Percentiles rank a stretch among this genome's conserved stretches.
Conservation (phyloP, 345 rosid species). For the Brassica napus region DNA sequence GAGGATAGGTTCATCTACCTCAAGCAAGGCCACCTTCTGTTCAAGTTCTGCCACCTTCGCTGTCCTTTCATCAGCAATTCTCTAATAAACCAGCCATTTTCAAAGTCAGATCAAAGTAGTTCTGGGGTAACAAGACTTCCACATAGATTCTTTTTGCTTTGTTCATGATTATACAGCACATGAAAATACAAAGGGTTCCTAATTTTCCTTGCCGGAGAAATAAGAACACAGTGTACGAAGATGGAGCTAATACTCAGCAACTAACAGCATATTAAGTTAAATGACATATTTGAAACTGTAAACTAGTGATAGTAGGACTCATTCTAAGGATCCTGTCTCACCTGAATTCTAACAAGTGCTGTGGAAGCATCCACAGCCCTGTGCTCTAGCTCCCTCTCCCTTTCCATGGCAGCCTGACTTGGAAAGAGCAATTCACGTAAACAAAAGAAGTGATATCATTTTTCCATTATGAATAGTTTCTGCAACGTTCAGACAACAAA, state of each 20-base stretch:
- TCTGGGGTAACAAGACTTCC: constrained; percentile 12
- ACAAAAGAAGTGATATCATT: constrained; percentile 7
- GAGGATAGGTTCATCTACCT: constrained; percentile 52
- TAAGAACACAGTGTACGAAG: background rate
- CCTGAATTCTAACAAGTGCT: constrained; percentile 96
- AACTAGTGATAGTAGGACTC: background rate
- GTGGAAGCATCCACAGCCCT: constrained; percentile 91
- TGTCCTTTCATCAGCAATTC: constrained; percentile 91
- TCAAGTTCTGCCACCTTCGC: constrained; percentile 85
- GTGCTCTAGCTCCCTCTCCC: constrained; percentile 94
- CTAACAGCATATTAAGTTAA: constrained; percentile 22
- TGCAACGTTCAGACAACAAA: constrained; percentile 35
- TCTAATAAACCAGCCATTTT: constrained; percentile 45
- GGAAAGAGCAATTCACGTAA: constrained; percentile 26
- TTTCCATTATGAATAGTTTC: constrained; percentile 1
- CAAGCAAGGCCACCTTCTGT: constrained; percentile 89
- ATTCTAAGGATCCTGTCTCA: constrained; percentile 40
- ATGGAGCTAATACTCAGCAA: constrained; percentile 5
- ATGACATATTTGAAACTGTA: constrained; percentile 21
- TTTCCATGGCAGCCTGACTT: constrained; percentile 90
- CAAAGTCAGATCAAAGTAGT: constrained; percentile 20
- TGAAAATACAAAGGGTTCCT: constrained; percentile 13
- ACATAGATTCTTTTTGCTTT: constrained; percentile 4
- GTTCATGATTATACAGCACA: background rate
- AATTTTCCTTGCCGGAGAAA: background rate